These are phyloP conservation scores for Xylogone sp. DNA, from an alignment of 2,329 filamentous ascomycete species.

Conservation along the genomic window DNA sequence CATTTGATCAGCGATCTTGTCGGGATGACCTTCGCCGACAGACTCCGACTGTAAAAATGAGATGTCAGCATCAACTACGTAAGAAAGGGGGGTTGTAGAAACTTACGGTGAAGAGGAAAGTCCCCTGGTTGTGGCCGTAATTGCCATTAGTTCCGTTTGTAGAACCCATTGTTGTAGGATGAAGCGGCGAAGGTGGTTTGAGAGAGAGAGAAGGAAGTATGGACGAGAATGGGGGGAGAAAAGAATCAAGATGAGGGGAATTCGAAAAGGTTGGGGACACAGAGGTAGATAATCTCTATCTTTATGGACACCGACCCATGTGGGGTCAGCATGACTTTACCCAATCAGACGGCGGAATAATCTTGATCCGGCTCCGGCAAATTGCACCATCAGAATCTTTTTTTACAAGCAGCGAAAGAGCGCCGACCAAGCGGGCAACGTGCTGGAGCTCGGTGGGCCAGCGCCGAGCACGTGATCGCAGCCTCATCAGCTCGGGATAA, in stretches of 20 bases:
- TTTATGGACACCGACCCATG: conserved; percentile 3
- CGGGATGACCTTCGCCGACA: conserved; percentile 86
- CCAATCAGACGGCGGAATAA: not conserved
- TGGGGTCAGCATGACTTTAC: not conserved
- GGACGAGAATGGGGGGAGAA: conserved; percentile 42
- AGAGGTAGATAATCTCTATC: conserved; percentile 5
- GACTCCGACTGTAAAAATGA: conserved; percentile 64
- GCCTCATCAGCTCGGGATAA: not conserved
- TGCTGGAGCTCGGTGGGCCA: not conserved
- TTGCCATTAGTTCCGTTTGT: conserved; percentile 37
- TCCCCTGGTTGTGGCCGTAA: conserved; percentile 56
- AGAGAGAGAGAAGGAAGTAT: conserved; percentile 59
- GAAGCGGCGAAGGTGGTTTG: conserved; percentile 31
- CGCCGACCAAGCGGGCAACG: not conserved
- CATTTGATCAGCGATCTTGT: conserved; percentile 98
- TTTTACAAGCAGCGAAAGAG: not conserved
- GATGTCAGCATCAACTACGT: conserved; percentile 10
- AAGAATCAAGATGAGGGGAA: conserved; percentile 38
- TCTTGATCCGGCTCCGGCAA: not conserved
- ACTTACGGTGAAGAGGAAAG: conserved; percentile 78
- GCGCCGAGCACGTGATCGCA: not conserved
- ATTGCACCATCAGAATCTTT: not conserved
- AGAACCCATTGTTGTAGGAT: conserved; percentile 51
- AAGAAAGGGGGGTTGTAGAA: conserved; percentile 2
- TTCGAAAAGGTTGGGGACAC: conserved; percentile 18